A percentile compares a stretch with the other conserved stretches of the same genome.
Conservation (phyloP, 495 filamentous ascomycete species). For the Hyphodiscus hymeniophilus region DNA sequence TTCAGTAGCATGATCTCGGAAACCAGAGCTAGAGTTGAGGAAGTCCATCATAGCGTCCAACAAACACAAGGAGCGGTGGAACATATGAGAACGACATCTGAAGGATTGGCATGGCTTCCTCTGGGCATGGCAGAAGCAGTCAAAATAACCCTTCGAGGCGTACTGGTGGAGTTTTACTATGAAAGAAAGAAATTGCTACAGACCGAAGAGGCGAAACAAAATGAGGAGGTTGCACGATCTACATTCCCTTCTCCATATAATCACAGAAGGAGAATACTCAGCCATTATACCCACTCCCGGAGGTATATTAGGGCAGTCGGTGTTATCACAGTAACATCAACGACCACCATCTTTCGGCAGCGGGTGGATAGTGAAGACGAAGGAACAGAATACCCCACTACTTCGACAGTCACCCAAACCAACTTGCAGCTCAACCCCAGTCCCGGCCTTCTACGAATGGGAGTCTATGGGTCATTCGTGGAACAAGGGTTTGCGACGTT, state of each 20-base stretch:
- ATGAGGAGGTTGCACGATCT: neutral
- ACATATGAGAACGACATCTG: neutral
- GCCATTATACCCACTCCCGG: neutral
- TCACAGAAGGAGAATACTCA: neutral
- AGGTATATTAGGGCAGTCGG: neutral
- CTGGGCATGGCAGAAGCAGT: neutral
- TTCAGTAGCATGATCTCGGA: neutral
- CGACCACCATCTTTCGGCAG: conserved; percentile 1
- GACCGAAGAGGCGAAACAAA: neutral
- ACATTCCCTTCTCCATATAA: neutral
- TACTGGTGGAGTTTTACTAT: neutral
- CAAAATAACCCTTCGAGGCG: neutral
- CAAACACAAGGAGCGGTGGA: neutral
- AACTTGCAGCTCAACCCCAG: neutral
- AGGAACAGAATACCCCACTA: neutral
- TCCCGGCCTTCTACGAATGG: neutral
- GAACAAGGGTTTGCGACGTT: conserved; percentile 2
- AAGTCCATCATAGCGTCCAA: conserved; percentile 1
- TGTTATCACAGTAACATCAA: conserved; percentile 1
- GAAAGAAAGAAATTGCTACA: neutral
- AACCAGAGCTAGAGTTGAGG: neutral
- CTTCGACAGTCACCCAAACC: neutral
- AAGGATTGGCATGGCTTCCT: neutral
- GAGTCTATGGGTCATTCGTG: neutral
- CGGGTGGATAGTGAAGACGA: neutral